Evolutionary conservation across 2,329 filamentous ascomycete genomes (phyloP), one percentile per base, ranked within the genome.

Genomic region (Ilyonectria mors-panacis): DNA sequence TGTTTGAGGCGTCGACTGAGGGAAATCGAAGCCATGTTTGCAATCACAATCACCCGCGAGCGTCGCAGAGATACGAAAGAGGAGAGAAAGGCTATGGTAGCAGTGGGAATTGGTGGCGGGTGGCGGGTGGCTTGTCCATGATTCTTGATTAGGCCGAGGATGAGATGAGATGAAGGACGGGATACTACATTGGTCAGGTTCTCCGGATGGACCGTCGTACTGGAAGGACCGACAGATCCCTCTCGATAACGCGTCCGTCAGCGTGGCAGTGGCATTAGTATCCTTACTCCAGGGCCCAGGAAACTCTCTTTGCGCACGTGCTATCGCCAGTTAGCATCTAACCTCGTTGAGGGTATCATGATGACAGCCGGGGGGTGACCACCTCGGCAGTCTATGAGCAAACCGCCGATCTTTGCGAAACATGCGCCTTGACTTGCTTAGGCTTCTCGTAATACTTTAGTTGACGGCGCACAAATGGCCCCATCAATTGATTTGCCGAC

Each of bases 1-100:
- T 55, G 51, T 59, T 68, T 63, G 56, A 56, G 65, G 56, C 63
- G 66, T 70, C 28, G 59, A 64, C 58, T 63, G 39, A 68, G 63
- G 58, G 39, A 55, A 62, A 58, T 54, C 30, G 53, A 28, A 28
- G 59, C 50, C 53, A 37, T 59, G 53, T 61, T 70, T 62, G 68
- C 55, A 63, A 53, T 68, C 53, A 63, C 55, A 61, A 67, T 59
- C 61, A 67, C 59, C 60, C 66, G 53, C 60, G 50, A 59, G 61
- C 47, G 62, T 68, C 50, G 35, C 53, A 70, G 63, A 64, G 60
- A 63, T 53, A 39, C 44, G 57, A 51, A 44, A 59, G 59, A 70
- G 63, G 65, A 47, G 37, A 64, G 13, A 17, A 33, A 50, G 33
- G 48, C 17, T 19, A 6, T 13, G 10, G 17, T 15, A 51, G 17